Evolutionary conservation across 441 rosid species (phyloP), one percentile per base, ranked within the genome.

Genomic region (Manihot esculenta): DNA sequence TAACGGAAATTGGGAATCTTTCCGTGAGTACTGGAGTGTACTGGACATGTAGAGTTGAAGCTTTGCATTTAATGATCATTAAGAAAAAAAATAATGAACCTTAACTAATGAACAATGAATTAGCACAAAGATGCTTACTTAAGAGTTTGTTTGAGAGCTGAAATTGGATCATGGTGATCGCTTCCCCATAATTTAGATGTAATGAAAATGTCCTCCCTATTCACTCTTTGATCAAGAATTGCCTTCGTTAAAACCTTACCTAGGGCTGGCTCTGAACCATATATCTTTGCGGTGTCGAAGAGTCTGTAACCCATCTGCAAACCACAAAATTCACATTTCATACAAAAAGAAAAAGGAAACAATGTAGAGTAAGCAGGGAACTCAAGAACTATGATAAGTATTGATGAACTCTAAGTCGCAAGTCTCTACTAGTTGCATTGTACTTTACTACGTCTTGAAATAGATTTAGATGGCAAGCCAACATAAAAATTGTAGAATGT

Each of bases 101-200:
- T n/a, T n/a, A n/a, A n/a, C n/a, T n/a, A n/a, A n/a, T n/a, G n/a
- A n/a, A n/a, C n/a, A n/a, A n/a, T n/a, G n/a, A n/a, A n/a, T n/a
- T 50, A 53, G 20, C 14, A 10, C 47, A 21, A 2, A 10, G 1
- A 7, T 50, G 59, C 73, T 81, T 81, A 93, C 97, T 79, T 74
- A 21, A 93, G 86, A 77, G 96, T 80, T 69, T 74, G 81, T 27
- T 45, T 75, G 78, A 93, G 92, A 12, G 93, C 98, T 21, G 91
- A 79, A 64, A 91, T 79, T 57, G 98, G 94, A 73, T 89, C 93
- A 68, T 87, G 89, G 60, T 89, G 97, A 78, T 91, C 98, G 45
- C 90, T 76, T 35, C 97, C 82, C 97, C 98, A 91, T 24, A 91
- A 77, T 72, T 93, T 93, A 47, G 96, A 89, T 10, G 94, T 93